Evolutionary conservation across 179 eudicot species (phyloP), one percentile per base, ranked within the genome.

Genomic region (Sideroxylon spinosum): DNA sequence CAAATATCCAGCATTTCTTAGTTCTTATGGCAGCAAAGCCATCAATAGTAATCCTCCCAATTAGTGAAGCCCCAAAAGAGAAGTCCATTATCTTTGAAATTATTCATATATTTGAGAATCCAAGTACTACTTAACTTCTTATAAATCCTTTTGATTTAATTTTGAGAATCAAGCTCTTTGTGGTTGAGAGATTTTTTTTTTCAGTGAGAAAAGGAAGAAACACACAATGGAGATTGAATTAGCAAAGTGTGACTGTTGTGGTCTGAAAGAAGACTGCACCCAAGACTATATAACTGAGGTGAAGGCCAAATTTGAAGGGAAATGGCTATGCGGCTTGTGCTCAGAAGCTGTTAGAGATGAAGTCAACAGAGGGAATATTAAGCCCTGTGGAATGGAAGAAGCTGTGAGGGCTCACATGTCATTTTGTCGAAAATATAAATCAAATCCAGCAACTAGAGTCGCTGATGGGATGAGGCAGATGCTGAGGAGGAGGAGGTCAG

Each of bases 301-400:
- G 50, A 90, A 90, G 80, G 77, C 85, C 1, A 86, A 91, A 22
- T 91, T 90, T 70, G 83, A 87, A 10, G 97, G 94, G 0, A 93
- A 91, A 81, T 91, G 96, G 96, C 86, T 93, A 2, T 93, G 97
- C 62, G 97, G 96, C 56, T 32, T 93, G 75, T 93, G 97, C 68
- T 90, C 97, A 0, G 96, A 90, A 74, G 97, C 96, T 0, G 97
- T 91, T 0, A 82, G 88, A 59, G 97, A 92, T 62, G 97, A 92
- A 71, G 82, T 86, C 0, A 85, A 65, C 57, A 78, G 84, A 57
- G 82, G 70, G 16, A 84, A 81, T 68, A 37, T 37, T 3, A 79
- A 73, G 48, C 55, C 57, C 60, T 62, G 17, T 59, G 84, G 62
- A 0, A 79, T 86, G 13, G 95, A 90, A 76, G 93, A 91, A 9